phyloP scores from a whole-genome alignment of 106 monocot genomes.

The Iris macrosiphon region DNA sequence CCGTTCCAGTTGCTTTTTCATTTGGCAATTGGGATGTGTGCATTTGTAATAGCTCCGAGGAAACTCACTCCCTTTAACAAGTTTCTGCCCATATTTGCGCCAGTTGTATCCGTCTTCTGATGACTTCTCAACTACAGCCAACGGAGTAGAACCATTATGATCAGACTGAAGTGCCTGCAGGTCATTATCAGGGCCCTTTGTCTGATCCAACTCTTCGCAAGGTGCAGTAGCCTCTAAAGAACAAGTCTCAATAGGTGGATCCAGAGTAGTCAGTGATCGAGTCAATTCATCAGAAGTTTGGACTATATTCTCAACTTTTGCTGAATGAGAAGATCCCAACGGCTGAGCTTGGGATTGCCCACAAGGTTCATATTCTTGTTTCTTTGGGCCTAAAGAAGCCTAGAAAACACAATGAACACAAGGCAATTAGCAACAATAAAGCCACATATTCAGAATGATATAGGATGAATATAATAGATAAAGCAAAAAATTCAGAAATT shows the following conservation, averaged over 20 bases:
- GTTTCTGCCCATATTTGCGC: slow-evolving; percentile 98
- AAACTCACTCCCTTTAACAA: slow-evolving; percentile 96
- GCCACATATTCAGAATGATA: background rate
- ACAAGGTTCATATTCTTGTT: slow-evolving; percentile 22
- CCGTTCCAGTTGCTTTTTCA: slow-evolving; percentile 93
- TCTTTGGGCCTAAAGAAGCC: slow-evolving; percentile 20
- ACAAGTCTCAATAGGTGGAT: slow-evolving; percentile 19
- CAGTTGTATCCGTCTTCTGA: slow-evolving; percentile 95
- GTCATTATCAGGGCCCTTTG: slow-evolving; percentile 22
- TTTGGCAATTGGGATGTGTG: slow-evolving; percentile 92
- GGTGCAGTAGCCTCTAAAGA: slow-evolving; percentile 1
- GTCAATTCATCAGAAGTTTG: slow-evolving; percentile 23
- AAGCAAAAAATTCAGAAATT: background rate
- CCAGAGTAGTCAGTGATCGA: slow-evolving; percentile 10
- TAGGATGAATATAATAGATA: too few species aligned
- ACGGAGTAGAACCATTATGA: slow-evolving; percentile 22
- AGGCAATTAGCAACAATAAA: background rate
- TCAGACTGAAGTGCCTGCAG: slow-evolving; percentile 26
- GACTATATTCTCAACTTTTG: slow-evolving; percentile 19
- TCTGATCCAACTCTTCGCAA: slow-evolving; percentile 28
- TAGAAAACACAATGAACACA: slow-evolving; percentile 11
- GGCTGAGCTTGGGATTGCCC: slow-evolving; percentile 15
- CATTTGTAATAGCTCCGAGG: slow-evolving; percentile 97
- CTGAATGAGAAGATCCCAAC: slow-evolving; percentile 7
- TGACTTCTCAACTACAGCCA: slow-evolving; percentile 35